A percentile compares a stretch with the other conserved stretches of the same genome.
Evolutionary conservation across 2,329 filamentous ascomycete species (phyloP).

Genomic region (Colletotrichum karsti): DNA sequence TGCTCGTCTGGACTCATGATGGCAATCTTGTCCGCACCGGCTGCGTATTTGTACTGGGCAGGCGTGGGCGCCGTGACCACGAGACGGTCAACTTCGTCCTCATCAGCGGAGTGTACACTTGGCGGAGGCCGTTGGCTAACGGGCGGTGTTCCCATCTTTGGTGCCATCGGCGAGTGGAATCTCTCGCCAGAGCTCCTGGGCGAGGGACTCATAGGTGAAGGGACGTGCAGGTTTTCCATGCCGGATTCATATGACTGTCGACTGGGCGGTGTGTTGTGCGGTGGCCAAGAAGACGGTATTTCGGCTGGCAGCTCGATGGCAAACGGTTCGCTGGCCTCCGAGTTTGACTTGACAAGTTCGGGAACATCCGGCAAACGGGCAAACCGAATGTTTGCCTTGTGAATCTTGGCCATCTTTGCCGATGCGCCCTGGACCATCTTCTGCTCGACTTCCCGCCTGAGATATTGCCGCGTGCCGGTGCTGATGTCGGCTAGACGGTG

Average conservation of each 20-base stretch:
- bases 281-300: constrained; percentile 48
- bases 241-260: constrained; percentile 67
- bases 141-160: constrained; percentile 38
- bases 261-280: constrained; percentile 47
- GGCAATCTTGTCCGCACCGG: constrained; percentile 74
- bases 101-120: constrained; percentile 35
- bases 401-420: constrained; percentile 83
- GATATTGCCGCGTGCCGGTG: constrained; percentile 87
- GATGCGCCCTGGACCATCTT: constrained; percentile 80
- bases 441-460: constrained; percentile 78
- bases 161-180: constrained; percentile 41
- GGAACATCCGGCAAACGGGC: constrained; percentile 57
- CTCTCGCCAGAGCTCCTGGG: constrained; percentile 61
- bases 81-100: constrained; percentile 61
- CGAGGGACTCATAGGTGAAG: constrained; percentile 44
- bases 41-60: constrained; percentile 64
- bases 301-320: constrained; percentile 69
- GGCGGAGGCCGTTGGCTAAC: constrained; percentile 36
- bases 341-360: constrained; percentile 51
- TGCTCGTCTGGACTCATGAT: constrained; percentile 69
- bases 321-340: constrained; percentile 53
- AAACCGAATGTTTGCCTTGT: constrained; percentile 76
- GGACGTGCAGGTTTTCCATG: constrained; percentile 56
- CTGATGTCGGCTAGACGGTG: constrained; percentile 92
- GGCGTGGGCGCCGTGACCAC: constrained; percentile 66